Conservation (phyloP, 2,329 filamentous ascomycete genomes). For the Camillea tinctor region DNA sequence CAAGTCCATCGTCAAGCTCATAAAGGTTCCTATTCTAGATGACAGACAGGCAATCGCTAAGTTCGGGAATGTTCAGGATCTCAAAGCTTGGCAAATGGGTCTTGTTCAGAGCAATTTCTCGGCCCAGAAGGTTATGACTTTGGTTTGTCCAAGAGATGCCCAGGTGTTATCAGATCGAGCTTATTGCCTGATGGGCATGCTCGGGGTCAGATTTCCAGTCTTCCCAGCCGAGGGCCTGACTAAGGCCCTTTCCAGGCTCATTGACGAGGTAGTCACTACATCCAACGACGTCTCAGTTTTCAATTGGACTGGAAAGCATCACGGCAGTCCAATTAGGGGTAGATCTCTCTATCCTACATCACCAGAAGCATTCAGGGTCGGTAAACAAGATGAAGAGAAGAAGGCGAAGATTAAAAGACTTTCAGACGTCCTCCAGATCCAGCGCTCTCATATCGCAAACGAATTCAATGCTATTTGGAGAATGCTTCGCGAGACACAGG, state of each 20-base stretch:
- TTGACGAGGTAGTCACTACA: constrained; percentile 31
- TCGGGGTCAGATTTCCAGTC: constrained; percentile 31
- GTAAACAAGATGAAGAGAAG: constrained; percentile 19
- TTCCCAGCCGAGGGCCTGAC: constrained; percentile 32
- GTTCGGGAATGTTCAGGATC: constrained; percentile 25
- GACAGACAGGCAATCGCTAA: constrained; percentile 25
- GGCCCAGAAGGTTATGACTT: constrained; percentile 26
- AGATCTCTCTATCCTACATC: constrained; percentile 33
- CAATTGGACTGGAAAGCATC: constrained; percentile 34
- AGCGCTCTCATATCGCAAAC: constrained; percentile 26
- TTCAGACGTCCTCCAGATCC: constrained; percentile 20
- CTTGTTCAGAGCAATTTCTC: constrained; percentile 23
- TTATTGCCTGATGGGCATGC: constrained; percentile 35
- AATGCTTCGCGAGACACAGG: constrained; percentile 25
- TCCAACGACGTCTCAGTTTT: constrained; percentile 35
- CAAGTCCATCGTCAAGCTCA: constrained; percentile 21
- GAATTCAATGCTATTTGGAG: constrained; percentile 27
- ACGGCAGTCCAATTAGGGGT: constrained; percentile 32
- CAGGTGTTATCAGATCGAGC: constrained; percentile 30
- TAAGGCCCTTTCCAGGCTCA: constrained; percentile 31
- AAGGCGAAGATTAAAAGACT: constrained; percentile 20
- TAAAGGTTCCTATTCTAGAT: constrained; percentile 16
- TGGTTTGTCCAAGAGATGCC: constrained; percentile 24
- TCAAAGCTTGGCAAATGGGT: constrained; percentile 22
- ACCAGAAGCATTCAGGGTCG: constrained; percentile 25